A percentile compares a stretch with the other conserved stretches of the same genome.
Conservation (phyloP, 192 early-diverging fungal species). For the Geosiphon pyriformis region DNA sequence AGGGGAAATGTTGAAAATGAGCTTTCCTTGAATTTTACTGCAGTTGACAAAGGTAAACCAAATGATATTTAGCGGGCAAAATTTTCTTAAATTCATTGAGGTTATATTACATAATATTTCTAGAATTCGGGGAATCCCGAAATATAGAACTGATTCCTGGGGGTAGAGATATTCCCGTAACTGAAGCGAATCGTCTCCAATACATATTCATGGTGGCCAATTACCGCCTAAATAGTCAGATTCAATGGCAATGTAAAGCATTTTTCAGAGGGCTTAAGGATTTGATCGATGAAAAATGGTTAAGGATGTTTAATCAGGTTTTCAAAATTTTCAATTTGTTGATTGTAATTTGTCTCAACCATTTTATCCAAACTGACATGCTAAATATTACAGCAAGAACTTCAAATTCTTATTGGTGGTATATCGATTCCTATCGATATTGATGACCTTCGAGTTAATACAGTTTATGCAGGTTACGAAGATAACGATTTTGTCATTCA, state of each 20-base stretch:
- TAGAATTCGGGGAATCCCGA: conserved; percentile 38
- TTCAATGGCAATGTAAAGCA: conserved; percentile 68
- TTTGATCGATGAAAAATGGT: conserved; percentile 83
- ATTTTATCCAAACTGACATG: neutral
- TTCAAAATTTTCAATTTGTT: neutral
- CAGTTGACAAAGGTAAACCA: conserved; percentile 54
- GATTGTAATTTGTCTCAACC: neutral
- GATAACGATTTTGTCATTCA: conserved; percentile 68
- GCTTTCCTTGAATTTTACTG: conserved; percentile 66
- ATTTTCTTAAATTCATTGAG: neutral
- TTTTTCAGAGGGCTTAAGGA: conserved; percentile 82
- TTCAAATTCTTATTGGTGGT: conserved; percentile 87
- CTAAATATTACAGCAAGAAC: conserved; percentile 58
- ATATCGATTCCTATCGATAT: conserved; percentile 70
- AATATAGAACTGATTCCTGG: conserved; percentile 70
- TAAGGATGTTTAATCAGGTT: conserved; percentile 86
- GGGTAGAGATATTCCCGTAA: conserved; percentile 75
- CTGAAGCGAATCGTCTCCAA: conserved; percentile 75
- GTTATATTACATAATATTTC: neutral
- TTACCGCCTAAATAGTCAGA: conserved; percentile 80
- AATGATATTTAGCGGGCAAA: too few species aligned
- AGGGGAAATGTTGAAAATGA: conserved; percentile 59
- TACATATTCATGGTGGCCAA: conserved; percentile 88
- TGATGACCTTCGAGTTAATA: conserved; percentile 67
- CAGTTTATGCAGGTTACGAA: conserved; percentile 69